Base-by-base conservation (phyloP, 306 rosid species). In the Psophocarpus tetragonolobus region DNA sequence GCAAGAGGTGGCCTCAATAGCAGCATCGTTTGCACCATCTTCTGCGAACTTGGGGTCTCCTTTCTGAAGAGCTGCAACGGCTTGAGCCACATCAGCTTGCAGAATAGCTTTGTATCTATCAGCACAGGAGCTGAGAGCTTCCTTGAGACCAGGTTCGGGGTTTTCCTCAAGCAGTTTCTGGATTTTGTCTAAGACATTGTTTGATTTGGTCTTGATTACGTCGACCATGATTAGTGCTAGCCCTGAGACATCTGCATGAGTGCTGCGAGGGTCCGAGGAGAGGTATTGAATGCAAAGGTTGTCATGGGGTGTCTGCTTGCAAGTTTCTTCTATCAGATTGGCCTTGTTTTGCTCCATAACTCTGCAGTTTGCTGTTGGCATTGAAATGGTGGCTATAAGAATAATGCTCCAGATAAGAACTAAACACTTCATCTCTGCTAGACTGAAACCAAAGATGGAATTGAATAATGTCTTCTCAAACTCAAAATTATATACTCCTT, bases 41-140 rank as follows among this genome's bases (percentile, higher is more conserved):
- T 79, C 82, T 0, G 93, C 92, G 67, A 84, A 81, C 14, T 86
- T 88, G 2, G 81, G 78, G 30, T 81, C 38, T 2, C 87, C 95
- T 50, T 65, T 84, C 10, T 72, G 32, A 36, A 88, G 50, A 76
- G 85, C 92, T 30, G 87, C 85, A 54, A 39, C 51, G 79, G 94
- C 90, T 21, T 38, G n/a, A n/a, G 87, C 71, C 4, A 86, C 66
- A 54, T 87, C 87, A 62, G 32, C 89, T 3, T 7, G 44, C 65
- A 87, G 0, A 54, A 88, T 50, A 3, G 78, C 66, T 7, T 4
- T 75, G 79, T 86, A 83, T 0, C 12, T 0, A 4, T 24, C 69
- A n/a, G 10, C 75, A 26, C 91, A 91, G 4, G 62, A 24, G 21
- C 6, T 61, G 26, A 91, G 39, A 0, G 77, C 58, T 38, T 39